Base-by-base conservation (phyloP, 257 asterid species). In the Gentiana straminea region DNA sequence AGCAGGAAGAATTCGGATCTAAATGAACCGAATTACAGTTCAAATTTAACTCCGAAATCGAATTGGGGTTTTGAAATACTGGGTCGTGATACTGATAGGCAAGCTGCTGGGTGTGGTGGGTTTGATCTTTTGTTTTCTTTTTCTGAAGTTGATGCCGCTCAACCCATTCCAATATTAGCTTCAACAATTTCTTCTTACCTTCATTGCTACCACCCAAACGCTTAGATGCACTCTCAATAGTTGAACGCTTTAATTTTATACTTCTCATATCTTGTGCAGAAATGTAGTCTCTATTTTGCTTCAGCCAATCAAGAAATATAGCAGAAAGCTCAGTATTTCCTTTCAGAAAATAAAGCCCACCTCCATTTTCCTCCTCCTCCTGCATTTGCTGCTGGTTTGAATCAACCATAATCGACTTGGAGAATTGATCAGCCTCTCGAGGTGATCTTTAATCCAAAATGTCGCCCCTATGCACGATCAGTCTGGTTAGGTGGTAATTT, bases 151-250 rank as follows among this genome's bases (percentile, higher is more conserved):
- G 94, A 55, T 74, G 55, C 3, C 72, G 85, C 41, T 83, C 89
- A 35, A 91, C 98, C 98, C 98, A 91, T 11, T 77, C 83, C 13
- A 91, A 84, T 7, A 91, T 84, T 35, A 91, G 84, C 11, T 77
- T 81, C 63, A 87, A 49, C 33, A 91, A 80, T 69, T 81, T 89
- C 33, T 81, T 84, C 59, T 79, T 87, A 0, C 96, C 98, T 66
- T 91, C 95, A 45, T 64, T 78, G 1, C 70, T 57, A 60, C 63
- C 70, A 0, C 98, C 98, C 24, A 91, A 61, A 0, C 94, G 83
- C 62, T 78, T 83, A 2, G 84, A 76, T 41, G 96, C 98, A 24
- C 70, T 69, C 13, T 87, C 96, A 11, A 91, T 73, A 37, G 98
- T 91, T 45, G 96, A 80, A 3, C 95, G 78, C 61, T 77, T 83